These are phyloP conservation scores for Trametes cubensis DNA, from an alignment of 768 basidiomycete genomes.

Conservation along the genomic window DNA sequence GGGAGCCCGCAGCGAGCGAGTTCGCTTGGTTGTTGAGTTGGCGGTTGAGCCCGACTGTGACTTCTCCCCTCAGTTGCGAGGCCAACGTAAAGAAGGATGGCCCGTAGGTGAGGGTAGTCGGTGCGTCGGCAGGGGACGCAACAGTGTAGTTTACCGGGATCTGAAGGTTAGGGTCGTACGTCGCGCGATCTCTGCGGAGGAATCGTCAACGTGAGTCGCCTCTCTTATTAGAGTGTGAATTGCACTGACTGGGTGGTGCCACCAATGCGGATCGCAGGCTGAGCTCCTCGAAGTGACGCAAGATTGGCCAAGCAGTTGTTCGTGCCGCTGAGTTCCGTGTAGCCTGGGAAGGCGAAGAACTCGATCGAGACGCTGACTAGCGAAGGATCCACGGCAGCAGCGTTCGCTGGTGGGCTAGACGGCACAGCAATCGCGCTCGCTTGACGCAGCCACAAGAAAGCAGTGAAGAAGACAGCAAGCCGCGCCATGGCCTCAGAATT, in stretches of 20 bases:
- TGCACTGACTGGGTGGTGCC: constrained; percentile 42
- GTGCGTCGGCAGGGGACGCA: constrained; percentile 39
- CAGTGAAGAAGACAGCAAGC: constrained; percentile 1
- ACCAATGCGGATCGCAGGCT: constrained; percentile 41
- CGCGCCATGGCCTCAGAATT: background rate
- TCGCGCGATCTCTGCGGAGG: constrained; percentile 41
- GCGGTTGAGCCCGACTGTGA: constrained; percentile 43
- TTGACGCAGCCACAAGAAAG: constrained; percentile 4
- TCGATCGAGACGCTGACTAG: constrained; percentile 41
- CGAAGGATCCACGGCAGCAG: constrained; percentile 35
- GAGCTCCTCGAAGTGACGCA: constrained; percentile 34
- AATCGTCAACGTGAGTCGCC: background rate
- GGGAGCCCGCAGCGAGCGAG: constrained; percentile 36
- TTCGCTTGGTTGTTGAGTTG: constrained; percentile 42
- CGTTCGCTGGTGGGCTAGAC: constrained; percentile 30
- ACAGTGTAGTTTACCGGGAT: constrained; percentile 42
- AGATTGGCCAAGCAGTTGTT: constrained; percentile 39
- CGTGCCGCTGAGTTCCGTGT: constrained; percentile 37
- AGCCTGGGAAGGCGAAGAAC: constrained; percentile 44
- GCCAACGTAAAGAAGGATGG: constrained; percentile 37
- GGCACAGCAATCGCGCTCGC: constrained; percentile 28
- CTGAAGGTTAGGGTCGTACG: constrained; percentile 36
- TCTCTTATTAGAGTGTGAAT: background rate
- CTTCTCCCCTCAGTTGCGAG: constrained; percentile 35
- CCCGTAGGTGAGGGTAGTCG: constrained; percentile 36